Percentiles rank a stretch among this genome's conserved stretches.
Evolutionary conservation across 768 basidiomycete genomes (phyloP).

Genomic region (Postia placenta): DNA sequence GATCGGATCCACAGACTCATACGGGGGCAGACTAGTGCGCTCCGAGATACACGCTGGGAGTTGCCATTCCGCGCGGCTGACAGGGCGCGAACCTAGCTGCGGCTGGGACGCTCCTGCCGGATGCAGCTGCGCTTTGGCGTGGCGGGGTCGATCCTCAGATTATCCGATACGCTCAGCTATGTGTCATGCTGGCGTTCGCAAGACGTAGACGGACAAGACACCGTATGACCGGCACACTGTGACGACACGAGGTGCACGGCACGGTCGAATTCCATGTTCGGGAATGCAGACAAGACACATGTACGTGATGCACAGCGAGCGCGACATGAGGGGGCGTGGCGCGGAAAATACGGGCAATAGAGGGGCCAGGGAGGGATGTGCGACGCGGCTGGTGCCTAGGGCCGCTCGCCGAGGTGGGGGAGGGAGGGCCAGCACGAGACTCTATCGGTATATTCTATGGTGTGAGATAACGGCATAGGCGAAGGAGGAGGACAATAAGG

Average conservation of each 20-base stretch:
- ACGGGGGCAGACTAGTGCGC: neutral
- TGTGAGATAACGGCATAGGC: constrained; percentile 20
- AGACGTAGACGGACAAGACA: neutral
- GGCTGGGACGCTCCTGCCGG: neutral
- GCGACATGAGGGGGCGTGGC: neutral
- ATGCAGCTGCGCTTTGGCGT: neutral
- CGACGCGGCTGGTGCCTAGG: too few species aligned
- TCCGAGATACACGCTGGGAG: neutral
- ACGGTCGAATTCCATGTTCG: neutral
- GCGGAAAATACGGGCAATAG: neutral
- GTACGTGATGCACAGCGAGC: neutral
- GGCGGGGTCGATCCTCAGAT: constrained; percentile 5
- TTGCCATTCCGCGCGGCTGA: constrained; percentile 1
- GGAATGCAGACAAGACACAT: neutral
- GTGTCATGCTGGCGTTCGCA: constrained; percentile 2
- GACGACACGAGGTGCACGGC: constrained; percentile 1
- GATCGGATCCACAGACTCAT: constrained; percentile 3
- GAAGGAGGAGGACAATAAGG: constrained; percentile 18
- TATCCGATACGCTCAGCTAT: constrained; percentile 6
- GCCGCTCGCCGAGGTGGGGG: constrained; percentile 15
- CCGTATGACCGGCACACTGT: neutral
- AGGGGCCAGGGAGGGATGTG: too few species aligned
- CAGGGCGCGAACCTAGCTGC: neutral
- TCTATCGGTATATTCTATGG: constrained; percentile 13
- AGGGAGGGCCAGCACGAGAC: constrained; percentile 18